These are phyloP conservation scores for Neophaeococcomyces mojaviensis DNA, from an alignment of 2,329 filamentous ascomycete species.

Conservation along the genomic window DNA sequence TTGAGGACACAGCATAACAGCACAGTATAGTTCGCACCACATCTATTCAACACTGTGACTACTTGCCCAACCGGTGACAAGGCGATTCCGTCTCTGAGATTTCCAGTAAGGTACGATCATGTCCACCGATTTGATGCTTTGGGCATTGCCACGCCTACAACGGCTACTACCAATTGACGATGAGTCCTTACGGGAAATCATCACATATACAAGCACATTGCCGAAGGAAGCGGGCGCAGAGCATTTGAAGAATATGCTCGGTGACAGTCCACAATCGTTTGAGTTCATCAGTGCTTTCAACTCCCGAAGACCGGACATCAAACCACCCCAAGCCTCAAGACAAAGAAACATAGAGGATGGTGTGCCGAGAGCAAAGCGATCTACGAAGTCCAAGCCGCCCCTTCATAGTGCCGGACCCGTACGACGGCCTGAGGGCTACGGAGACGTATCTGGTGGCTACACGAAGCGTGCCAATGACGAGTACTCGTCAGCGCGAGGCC, in stretches of 20 bases:
- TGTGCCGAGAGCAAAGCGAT: constrained; percentile 28
- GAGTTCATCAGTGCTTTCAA: constrained; percentile 73
- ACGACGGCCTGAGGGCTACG: constrained; percentile 57
- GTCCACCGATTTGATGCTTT: constrained; percentile 39
- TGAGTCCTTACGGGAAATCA: constrained; percentile 71
- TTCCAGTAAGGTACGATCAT: constrained; percentile 14
- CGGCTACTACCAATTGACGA: constrained; percentile 78
- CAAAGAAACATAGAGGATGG: background rate
- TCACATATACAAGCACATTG: constrained; percentile 72
- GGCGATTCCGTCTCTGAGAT: too few species aligned
- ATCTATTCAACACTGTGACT: too few species aligned
- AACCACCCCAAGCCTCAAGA: constrained; percentile 8
- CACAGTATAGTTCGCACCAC: too few species aligned
- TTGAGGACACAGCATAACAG: background rate
- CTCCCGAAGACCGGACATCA: constrained; percentile 45
- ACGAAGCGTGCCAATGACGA: constrained; percentile 62
- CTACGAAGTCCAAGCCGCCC: constrained; percentile 51
- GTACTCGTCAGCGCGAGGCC: constrained; percentile 60
- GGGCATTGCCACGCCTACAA: constrained; percentile 65
- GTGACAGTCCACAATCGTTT: constrained; percentile 68
- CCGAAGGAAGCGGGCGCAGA: constrained; percentile 70
- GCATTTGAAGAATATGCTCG: constrained; percentile 81
- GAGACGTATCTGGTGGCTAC: constrained; percentile 62
- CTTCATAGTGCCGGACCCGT: constrained; percentile 56
- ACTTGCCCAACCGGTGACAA: too few species aligned